A percentile compares a stretch with the other conserved stretches of the same genome.
These are phyloP conservation scores for Malassezia furfur DNA, from an alignment of 1,284 basidiomycete species.

Conservation along the genomic window DNA sequence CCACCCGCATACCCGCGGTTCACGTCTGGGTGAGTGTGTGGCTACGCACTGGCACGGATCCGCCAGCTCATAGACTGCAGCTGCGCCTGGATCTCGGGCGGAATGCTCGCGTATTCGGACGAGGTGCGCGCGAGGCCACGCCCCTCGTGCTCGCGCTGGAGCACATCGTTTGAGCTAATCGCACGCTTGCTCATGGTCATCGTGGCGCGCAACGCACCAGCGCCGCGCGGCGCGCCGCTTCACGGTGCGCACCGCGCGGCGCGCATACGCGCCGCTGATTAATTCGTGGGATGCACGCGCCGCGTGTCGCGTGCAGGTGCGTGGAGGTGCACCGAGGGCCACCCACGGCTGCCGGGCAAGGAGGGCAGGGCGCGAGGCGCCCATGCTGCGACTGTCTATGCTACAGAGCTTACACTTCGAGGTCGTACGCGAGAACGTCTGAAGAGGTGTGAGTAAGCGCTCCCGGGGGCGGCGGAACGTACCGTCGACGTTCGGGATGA, in stretches of 20 bases:
- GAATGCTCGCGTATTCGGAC: constrained; percentile 11
- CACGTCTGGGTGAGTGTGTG: constrained; percentile 9
- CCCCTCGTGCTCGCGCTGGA: neutral
- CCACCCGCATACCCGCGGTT: constrained; percentile 11
- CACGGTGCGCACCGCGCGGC: neutral
- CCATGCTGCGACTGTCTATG: too few relatives aligned
- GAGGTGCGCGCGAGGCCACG: constrained; percentile 6
- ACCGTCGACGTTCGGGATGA: constrained; percentile 31
- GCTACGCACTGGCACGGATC: constrained; percentile 16
- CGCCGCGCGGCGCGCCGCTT: too few relatives aligned
- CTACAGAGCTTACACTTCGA: constrained; percentile 22
- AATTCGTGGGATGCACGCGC: neutral
- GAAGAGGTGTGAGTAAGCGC: neutral
- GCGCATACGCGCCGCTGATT: neutral
- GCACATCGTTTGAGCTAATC: constrained; percentile 10
- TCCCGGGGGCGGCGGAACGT: neutral
- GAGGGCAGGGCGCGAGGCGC: too few relatives aligned
- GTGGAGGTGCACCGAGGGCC: neutral
- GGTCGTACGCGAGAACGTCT: constrained; percentile 37
- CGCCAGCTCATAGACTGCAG: constrained; percentile 20
- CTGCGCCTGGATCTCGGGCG: constrained; percentile 10
- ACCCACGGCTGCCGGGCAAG: too few relatives aligned
- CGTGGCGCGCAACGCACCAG: neutral
- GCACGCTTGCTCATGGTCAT: constrained; percentile 10
- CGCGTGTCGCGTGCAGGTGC: neutral